Evolutionary conservation across 176 grass and related monocot genomes (phyloP), one percentile per base, ranked within the genome.

Genomic region (Microstegium vimineum): DNA sequence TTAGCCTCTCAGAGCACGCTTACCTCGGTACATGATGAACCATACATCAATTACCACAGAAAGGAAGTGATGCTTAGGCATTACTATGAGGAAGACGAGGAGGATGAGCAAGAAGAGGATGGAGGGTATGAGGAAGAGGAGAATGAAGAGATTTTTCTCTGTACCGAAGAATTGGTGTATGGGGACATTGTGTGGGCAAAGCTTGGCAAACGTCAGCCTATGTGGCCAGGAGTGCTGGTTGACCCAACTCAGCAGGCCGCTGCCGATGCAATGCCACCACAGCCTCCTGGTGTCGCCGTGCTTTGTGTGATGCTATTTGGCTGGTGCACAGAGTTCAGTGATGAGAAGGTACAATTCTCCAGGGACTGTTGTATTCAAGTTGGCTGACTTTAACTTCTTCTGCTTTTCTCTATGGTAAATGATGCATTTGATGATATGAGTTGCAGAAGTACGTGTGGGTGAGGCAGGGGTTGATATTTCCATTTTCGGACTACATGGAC

Each of bases 161-260:
- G 81, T 43, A 56, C 35, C 9, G 62, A 75, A 26, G 79, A 87
- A n/a, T 93, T 98, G 82, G 74, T 72, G 28, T 91, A 81, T 70
- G 95, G 90, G 10, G 90, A 98, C 90, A 84, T 98, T 45, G 89
- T 98, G 62, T 98, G 95, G 95, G 95, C 84, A 85, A 94, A 78
- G 75, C 79, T 93, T 10, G 89, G 90, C 60, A 98, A 94, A 85
- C 80, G 88, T 75, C 92, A 93, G 41, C 89, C 92, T 0, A 80
- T 76, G 62, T 98, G 95, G 95, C 95, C 95, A 22, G 95, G 87
- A 59, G 65, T 93, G 52, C 79, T 98, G 11, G 73, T 95, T 6
- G 85, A 98, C 74, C 95, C 95, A 80, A 81, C 89, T 81, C 90
- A 86, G 82, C 78, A 90, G 79, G 84, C 72, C 20, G 82, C 80